Evolutionary conservation across 768 basidiomycete genomes (phyloP).

Genomic region (Piloderma croceum): DNA sequence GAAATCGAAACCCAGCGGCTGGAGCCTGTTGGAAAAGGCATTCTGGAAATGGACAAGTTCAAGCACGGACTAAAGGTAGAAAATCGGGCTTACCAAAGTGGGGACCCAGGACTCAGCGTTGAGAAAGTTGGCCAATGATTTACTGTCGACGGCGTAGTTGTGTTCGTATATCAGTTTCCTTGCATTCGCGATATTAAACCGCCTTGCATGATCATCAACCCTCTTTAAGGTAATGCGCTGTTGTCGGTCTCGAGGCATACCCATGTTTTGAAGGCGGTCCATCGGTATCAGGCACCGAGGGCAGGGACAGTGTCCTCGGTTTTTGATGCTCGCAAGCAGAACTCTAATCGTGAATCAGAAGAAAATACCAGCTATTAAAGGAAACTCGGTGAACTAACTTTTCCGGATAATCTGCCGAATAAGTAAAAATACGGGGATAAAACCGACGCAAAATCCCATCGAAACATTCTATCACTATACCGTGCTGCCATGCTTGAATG

Average conservation of each 20-base stretch:
- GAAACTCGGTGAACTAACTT: constrained; percentile 24
- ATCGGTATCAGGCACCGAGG: constrained; percentile 22
- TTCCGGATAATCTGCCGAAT: constrained; percentile 37
- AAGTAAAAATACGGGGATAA: constrained; percentile 30
- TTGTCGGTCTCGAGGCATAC: constrained; percentile 12
- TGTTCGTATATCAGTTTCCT: constrained; percentile 24
- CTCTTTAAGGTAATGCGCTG: constrained; percentile 5
- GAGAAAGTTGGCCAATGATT: constrained; percentile 20
- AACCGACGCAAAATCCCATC: constrained; percentile 28
- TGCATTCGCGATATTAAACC: constrained; percentile 9
- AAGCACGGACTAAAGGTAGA: background rate
- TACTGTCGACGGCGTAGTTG: constrained; percentile 21
- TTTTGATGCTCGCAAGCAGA: constrained; percentile 15
- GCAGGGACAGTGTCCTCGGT: constrained; percentile 22
- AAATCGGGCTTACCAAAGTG: constrained; percentile 17
- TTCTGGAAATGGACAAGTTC: constrained; percentile 22
- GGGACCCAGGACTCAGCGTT: constrained; percentile 26
- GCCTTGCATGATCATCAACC: constrained; percentile 7
- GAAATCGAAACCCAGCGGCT: constrained; percentile 17
- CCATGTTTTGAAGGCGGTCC: constrained; percentile 15
- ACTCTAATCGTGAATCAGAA: constrained; percentile 5
- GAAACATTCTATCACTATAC: constrained; percentile 24
- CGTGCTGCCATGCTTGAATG: constrained; percentile 26
- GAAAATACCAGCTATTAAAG: background rate
- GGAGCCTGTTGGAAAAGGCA: constrained; percentile 25